These are phyloP conservation scores for Drechslerella dactyloides DNA, from an alignment of 2,329 filamentous ascomycete genomes.

Conservation along the genomic window DNA sequence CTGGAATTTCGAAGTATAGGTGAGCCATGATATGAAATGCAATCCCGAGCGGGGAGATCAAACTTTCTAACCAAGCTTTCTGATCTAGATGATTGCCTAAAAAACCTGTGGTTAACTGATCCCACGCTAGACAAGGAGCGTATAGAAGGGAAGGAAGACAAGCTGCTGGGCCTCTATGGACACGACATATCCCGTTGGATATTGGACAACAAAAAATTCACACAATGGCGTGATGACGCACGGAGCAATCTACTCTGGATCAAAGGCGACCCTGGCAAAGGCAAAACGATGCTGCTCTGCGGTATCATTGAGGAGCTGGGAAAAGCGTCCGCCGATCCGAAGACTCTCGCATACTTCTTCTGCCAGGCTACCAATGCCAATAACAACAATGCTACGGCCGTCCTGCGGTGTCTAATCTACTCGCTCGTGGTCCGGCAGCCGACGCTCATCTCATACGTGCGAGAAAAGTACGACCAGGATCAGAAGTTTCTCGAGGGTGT, in stretches of 20 bases:
- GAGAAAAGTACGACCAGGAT: constrained; percentile 57
- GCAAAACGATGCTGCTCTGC: constrained; percentile 58
- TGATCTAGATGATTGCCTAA: constrained; percentile 1
- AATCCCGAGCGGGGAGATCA: background rate
- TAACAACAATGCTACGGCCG: constrained; percentile 56
- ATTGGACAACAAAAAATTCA: constrained; percentile 55
- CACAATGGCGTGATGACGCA: constrained; percentile 53
- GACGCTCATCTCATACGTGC: constrained; percentile 57
- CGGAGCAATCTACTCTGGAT: constrained; percentile 56
- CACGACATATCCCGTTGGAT: constrained; percentile 55
- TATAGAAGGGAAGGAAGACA: constrained; percentile 2
- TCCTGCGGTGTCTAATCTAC: constrained; percentile 57
- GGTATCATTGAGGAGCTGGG: constrained; percentile 55
- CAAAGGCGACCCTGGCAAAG: constrained; percentile 57
- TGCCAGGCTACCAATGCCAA: constrained; percentile 56
- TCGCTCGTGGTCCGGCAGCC: constrained; percentile 55
- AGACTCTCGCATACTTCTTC: constrained; percentile 56
- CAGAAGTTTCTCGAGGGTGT: constrained; percentile 57
- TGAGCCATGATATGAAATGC: background rate
- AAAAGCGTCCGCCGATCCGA: background rate
- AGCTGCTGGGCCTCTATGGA: background rate
- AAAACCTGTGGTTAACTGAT: background rate
- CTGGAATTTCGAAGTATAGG: background rate
- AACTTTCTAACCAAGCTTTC: background rate
- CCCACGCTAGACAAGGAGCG: background rate